phyloP scores from a whole-genome alignment of 768 basidiomycete species.

The Leucosporidium yakuticum region DNA sequence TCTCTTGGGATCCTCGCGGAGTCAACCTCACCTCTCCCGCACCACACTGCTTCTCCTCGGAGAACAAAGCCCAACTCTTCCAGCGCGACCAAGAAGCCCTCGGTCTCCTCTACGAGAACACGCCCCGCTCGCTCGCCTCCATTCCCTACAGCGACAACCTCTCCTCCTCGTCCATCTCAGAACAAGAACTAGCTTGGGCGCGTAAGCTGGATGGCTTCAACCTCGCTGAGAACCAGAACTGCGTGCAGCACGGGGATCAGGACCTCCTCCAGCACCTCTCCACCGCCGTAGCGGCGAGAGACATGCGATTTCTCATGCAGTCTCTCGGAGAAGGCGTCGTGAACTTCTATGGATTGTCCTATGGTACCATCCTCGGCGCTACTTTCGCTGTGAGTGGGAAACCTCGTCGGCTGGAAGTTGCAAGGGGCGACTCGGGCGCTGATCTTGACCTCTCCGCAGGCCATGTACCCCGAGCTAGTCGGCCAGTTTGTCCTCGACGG shows the following conservation, averaged over 20 bases:
- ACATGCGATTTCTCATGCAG: slow-evolving; percentile 32
- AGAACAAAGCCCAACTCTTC: slow-evolving; percentile 22
- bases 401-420: no score
- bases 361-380: slow-evolving; percentile 37
- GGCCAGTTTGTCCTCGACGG: slow-evolving; percentile 27
- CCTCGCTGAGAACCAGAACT: slow-evolving; percentile 10
- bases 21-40: slow-evolving; percentile 33
- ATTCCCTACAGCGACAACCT: not conserved
- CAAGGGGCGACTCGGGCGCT: no score
- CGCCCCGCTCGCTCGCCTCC: no score
- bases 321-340: slow-evolving; percentile 31
- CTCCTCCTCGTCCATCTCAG: not conserved
- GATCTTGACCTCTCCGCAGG: slow-evolving; percentile 28
- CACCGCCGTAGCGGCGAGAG: slow-evolving; percentile 34
- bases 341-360: slow-evolving; percentile 36
- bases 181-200: slow-evolving; percentile 10
- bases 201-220: slow-evolving; percentile 9
- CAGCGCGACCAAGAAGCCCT: slow-evolving; percentile 18
- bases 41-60: slow-evolving; percentile 27
- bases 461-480: not conserved
- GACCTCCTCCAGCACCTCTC: slow-evolving; percentile 15
- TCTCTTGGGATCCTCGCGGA: slow-evolving; percentile 35
- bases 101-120: slow-evolving; percentile 11
- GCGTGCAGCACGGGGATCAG: slow-evolving; percentile 6
- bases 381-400: slow-evolving; percentile 36